Base-by-base conservation (phyloP, 106 monocot genomes). In the Vanilla planifolia region DNA sequence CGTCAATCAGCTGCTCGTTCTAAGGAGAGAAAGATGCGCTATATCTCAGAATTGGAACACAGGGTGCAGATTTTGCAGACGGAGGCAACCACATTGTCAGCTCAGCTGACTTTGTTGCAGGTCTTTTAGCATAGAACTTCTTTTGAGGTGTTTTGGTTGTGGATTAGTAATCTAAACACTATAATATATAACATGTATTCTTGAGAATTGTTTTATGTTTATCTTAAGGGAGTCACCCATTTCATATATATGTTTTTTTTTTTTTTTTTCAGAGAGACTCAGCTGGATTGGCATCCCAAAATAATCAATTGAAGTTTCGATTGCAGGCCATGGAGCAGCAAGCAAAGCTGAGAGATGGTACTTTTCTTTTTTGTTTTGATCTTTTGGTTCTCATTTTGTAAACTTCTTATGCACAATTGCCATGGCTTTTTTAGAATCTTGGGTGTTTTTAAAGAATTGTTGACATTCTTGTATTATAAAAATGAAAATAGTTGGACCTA, bases 281-380 rank as follows among this genome's bases (percentile, higher is more conserved):
- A 5, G 36, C 74, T 43, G 88, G 79, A 11, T 73, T 88, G 16
- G 73, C 71, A 2, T 77, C 57, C 45, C 79, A 88, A 56, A 88
- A 88, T 55, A 83, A 74, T 76, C 83, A 88, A 60, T 55, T 88
- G 61, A 88, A 79, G 60, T 77, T 83, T 65, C 83, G 83, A 21
- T 73, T 88, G 61, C 88, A 83, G 64, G 79, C 88, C 42, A 88
- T 88, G 88, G 88, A 88, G 60, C 88, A 88, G 45, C 88, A 88
- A 34, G 88, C 88, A 55, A 76, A 79, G 21, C 71, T 88, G 19
- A 79, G 88, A 80, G 83, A 88, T 68, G 88, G 88, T 88, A 88
- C 25, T n/a, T 24, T 51, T 22, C 46, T 64, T 33, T 35, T 34
- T 9, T 17, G 6, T 4, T 13, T 4, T 20, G 9, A 9, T 35